phyloP scores from a whole-genome alignment of 768 basidiomycete species.

The Auriscalpium vulgare region DNA sequence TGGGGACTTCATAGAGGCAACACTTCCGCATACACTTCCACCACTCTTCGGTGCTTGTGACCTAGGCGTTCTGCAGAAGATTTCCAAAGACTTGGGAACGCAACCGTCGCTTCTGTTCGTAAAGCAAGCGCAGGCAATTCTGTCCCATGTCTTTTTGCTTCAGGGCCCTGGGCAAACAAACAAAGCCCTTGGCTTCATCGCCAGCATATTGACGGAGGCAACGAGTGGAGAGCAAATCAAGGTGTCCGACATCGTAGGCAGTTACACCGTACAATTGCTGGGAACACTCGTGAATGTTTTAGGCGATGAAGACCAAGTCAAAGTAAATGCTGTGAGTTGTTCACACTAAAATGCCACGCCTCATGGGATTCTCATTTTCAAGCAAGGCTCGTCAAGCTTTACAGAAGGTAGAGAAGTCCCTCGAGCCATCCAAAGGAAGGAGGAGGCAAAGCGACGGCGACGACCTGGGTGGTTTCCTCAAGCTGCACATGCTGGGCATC shows the following conservation, averaged over 20 bases:
- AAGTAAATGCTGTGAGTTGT: constrained; percentile 36
- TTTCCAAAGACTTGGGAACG: constrained; percentile 45
- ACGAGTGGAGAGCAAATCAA: constrained; percentile 28
- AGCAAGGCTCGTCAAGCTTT: constrained; percentile 39
- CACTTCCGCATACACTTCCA: constrained; percentile 60
- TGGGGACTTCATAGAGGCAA: constrained; percentile 54
- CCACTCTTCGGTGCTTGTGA: constrained; percentile 58
- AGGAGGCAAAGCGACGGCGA: constrained; percentile 16
- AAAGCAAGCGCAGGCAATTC: constrained; percentile 48
- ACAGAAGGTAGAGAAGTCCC: constrained; percentile 31
- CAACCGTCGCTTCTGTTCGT: constrained; percentile 44
- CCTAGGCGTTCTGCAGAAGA: constrained; percentile 45
- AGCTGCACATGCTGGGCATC: constrained; percentile 74
- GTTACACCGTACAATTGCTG: constrained; percentile 61
- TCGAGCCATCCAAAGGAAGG: constrained; percentile 20
- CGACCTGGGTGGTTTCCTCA: constrained; percentile 54
- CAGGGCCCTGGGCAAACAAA: constrained; percentile 46
- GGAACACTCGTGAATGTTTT: constrained; percentile 70
- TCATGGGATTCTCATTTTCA: too few species aligned
- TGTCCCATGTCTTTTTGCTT: constrained; percentile 61
- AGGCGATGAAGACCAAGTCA: constrained; percentile 54
- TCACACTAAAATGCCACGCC: background rate
- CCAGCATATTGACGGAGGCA: constrained; percentile 46
- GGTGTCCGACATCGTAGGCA: constrained; percentile 49
- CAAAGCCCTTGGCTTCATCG: constrained; percentile 53